Conservation (phyloP, 139 green algal genomes). For the Diplosphaera chodatii region DNA sequence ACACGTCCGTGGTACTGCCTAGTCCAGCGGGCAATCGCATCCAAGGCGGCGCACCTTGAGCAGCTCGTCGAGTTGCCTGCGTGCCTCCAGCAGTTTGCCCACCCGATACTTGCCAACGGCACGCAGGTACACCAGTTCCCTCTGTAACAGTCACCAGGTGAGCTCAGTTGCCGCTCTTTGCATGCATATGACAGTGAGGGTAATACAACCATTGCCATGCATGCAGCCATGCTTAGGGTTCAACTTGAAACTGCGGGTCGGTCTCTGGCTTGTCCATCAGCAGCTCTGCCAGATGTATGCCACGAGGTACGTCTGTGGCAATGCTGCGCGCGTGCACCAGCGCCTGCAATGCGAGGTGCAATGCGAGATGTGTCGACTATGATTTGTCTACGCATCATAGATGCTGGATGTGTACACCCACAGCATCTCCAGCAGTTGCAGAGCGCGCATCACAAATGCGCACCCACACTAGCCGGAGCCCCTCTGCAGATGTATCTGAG, state of each 20-base stretch:
- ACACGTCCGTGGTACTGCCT: too few relatives aligned
- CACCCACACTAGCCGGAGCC: neutral
- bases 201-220: too few relatives aligned
- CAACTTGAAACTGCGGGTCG: neutral
- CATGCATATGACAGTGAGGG: too few relatives aligned
- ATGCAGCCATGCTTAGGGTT: too few relatives aligned
- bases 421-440: too few relatives aligned
- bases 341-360: too few relatives aligned
- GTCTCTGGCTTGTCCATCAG: conserved; percentile 12
- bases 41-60: conserved; percentile 10
- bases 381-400: too few relatives aligned
- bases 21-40: too few relatives aligned
- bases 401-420: too few relatives aligned
- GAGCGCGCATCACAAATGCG: too few relatives aligned
- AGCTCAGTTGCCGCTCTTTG: too few relatives aligned
- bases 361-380: too few relatives aligned
- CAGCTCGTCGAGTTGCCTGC: conserved; percentile 8
- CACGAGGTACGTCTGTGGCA: conserved; percentile 7
- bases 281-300: conserved; percentile 17
- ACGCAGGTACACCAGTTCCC: conserved; percentile 13
- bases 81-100: conserved; percentile 11
- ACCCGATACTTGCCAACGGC: conserved; percentile 11
- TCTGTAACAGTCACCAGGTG: neutral
- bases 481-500: neutral
- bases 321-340: conserved; percentile 22